phyloP scores from a whole-genome alignment of 345 rosid species.

The Diplotaxis tenuifolia region DNA sequence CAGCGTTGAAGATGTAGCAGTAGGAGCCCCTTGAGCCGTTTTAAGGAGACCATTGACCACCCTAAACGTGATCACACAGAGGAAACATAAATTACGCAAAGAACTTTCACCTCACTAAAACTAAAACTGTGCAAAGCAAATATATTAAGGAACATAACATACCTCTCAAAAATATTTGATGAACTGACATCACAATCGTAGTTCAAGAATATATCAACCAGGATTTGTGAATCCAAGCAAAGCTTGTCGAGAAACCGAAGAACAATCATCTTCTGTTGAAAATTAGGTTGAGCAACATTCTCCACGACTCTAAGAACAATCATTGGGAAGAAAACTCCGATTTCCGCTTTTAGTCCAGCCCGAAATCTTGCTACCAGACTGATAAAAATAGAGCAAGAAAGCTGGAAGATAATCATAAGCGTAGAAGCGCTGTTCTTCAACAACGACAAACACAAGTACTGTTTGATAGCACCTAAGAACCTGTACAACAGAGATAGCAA shows the following conservation, averaged over 20 bases:
- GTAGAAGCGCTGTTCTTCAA: constrained; percentile 96
- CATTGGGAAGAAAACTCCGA: constrained; percentile 98
- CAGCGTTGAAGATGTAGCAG: constrained; percentile 72
- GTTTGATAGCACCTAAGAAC: constrained; percentile 94
- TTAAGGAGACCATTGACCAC: constrained; percentile 85
- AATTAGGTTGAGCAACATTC: constrained; percentile 96
- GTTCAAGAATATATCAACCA: constrained; percentile 93
- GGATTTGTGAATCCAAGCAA: constrained; percentile 90
- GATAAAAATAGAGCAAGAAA: constrained; percentile 97
- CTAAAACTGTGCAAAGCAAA: constrained; percentile 1
- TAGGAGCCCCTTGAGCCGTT: constrained; percentile 78
- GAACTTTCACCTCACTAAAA: constrained; percentile 20
- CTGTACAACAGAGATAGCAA: constrained; percentile 51
- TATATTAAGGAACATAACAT: constrained; percentile 30
- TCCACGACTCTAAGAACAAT: constrained; percentile 91
- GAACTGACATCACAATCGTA: constrained; percentile 99
- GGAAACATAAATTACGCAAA: constrained; percentile 22
- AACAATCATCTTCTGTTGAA: constrained; percentile 96
- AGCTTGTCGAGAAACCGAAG: constrained; percentile 95
- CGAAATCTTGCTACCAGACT: constrained; percentile 94
- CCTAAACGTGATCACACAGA: constrained; percentile 51
- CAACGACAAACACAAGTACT: constrained; percentile 83
- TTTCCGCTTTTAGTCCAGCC: constrained; percentile 96
- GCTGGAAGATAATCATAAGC: constrained; percentile 96
- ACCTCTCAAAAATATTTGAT: constrained; percentile 96